phyloP scores from a whole-genome alignment of 345 rosid species.

The Firmiana major region DNA sequence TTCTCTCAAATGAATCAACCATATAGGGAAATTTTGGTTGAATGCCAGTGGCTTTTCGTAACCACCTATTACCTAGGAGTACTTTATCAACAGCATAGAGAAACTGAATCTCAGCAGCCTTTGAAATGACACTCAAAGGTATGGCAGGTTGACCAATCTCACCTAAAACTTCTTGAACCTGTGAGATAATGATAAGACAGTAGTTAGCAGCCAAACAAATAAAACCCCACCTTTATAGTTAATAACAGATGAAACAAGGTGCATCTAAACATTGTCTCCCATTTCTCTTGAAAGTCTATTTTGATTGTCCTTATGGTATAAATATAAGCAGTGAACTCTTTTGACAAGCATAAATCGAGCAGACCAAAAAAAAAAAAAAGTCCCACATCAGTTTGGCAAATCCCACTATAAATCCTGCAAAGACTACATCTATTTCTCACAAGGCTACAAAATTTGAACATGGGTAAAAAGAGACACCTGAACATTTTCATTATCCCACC shows the following conservation, averaged over 20 bases:
- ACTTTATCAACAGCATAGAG: slow-evolving; percentile 73
- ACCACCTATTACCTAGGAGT: slow-evolving; percentile 85
- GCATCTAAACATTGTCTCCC: background rate
- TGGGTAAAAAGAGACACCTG: background rate
- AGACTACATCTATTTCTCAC: background rate
- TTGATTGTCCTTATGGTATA: background rate
- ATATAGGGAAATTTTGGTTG: slow-evolving; percentile 89
- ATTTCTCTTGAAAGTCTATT: background rate
- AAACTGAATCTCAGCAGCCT: slow-evolving; percentile 92
- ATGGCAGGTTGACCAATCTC: slow-evolving; percentile 83
- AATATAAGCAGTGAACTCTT: background rate
- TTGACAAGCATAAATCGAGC: background rate
- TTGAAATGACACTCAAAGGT: slow-evolving; percentile 85
- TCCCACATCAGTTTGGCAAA: background rate
- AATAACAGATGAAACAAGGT: background rate
- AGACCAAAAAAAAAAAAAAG: background rate
- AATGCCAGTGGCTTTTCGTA: slow-evolving; percentile 87
- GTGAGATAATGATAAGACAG: background rate
- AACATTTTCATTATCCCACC: background rate
- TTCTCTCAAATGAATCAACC: slow-evolving; percentile 90
- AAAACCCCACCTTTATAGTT: background rate
- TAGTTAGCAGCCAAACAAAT: background rate
- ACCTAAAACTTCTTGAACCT: slow-evolving; percentile 94
- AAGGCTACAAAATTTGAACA: background rate
- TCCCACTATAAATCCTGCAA: background rate